Percentiles rank a stretch among this genome's conserved stretches.
Conservation (phyloP, 163 green algal species). For the Botryococcus braunii region DNA sequence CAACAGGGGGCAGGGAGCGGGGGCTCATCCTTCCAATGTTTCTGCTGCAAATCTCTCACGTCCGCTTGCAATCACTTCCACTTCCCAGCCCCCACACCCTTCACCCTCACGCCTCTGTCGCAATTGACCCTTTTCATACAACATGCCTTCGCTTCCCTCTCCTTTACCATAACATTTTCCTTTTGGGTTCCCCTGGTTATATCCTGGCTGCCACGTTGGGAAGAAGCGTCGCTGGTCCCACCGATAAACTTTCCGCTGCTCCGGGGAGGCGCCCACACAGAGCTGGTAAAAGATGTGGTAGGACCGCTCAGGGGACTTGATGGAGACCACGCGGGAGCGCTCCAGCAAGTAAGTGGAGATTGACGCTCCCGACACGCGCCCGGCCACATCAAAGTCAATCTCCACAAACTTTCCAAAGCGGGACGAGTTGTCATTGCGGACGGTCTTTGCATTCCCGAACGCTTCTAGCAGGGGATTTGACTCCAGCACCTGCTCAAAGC, state of each 20-base stretch:
- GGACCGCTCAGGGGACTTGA: slow-evolving; percentile 85
- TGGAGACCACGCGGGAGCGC: slow-evolving; percentile 76
- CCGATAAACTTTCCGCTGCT: slow-evolving; percentile 19
- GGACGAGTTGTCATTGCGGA: slow-evolving; percentile 93
- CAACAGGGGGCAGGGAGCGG: background rate
- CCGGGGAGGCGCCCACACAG: slow-evolving; percentile 25
- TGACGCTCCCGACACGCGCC: slow-evolving; percentile 78
- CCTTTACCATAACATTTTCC: too few species aligned
- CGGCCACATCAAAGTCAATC: slow-evolving; percentile 79
- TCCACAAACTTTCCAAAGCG: slow-evolving; percentile 99
- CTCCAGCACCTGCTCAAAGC: slow-evolving; percentile 88
- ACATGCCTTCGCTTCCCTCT: too few species aligned
- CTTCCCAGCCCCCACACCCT: too few species aligned
- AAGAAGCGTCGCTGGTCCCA: slow-evolving; percentile 6
- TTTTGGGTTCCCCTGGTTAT: background rate
- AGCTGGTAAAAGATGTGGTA: slow-evolving; percentile 99
- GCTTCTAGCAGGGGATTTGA: slow-evolving; percentile 96
- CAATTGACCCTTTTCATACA: too few species aligned
- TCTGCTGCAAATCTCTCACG: too few species aligned
- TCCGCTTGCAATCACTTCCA: too few species aligned
- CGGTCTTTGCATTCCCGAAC: slow-evolving; percentile 98
- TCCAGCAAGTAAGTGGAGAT: slow-evolving; percentile 97
- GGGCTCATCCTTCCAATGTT: too few species aligned
- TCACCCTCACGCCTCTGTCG: too few species aligned
- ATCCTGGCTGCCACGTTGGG: too few species aligned